Conservation (phyloP, 257 asterid genomes). For the Jacaranda copaia region DNA sequence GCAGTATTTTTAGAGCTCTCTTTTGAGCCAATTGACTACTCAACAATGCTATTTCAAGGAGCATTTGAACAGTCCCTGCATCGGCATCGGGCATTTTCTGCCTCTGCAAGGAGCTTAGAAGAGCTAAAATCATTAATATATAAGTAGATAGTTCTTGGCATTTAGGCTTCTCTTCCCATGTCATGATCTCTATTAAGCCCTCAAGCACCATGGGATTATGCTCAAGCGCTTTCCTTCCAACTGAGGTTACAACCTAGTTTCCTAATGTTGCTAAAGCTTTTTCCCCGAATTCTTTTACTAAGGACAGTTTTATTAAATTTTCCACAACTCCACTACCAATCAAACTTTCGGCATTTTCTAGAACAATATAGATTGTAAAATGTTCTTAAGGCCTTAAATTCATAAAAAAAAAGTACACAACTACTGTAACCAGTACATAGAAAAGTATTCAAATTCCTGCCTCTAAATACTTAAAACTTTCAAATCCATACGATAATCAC, state of each 20-base stretch:
- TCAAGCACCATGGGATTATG: slow-evolving; percentile 60
- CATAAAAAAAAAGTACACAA: no score
- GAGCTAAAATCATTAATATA: slow-evolving; percentile 84
- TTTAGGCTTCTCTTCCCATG: slow-evolving; percentile 78
- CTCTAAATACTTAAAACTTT: no score
- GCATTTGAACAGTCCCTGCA: slow-evolving; percentile 84
- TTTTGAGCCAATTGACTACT: slow-evolving; percentile 86
- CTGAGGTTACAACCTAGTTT: slow-evolving; percentile 65
- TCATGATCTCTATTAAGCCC: slow-evolving; percentile 71
- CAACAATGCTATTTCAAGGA: slow-evolving; percentile 78
- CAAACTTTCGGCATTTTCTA: slow-evolving; percentile 56
- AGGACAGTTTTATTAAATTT: slow-evolving; percentile 51
- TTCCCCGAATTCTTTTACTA: slow-evolving; percentile 60
- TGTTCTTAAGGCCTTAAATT: no score
- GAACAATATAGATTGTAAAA: slow-evolving; percentile 65
- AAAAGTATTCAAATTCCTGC: no score
- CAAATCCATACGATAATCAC: no score
- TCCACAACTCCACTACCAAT: slow-evolving; percentile 49
- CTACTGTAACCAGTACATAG: no score
- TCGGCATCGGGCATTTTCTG: slow-evolving; percentile 76
- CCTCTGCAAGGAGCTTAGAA: slow-evolving; percentile 78
- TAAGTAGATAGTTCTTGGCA: slow-evolving; percentile 79
- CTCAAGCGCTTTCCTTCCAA: slow-evolving; percentile 74
- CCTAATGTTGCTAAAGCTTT: slow-evolving; percentile 71
- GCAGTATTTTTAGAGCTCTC: slow-evolving; percentile 79